phyloP scores from a whole-genome alignment of 2,329 filamentous ascomycete species.

The Sporothrix variecibatus region DNA sequence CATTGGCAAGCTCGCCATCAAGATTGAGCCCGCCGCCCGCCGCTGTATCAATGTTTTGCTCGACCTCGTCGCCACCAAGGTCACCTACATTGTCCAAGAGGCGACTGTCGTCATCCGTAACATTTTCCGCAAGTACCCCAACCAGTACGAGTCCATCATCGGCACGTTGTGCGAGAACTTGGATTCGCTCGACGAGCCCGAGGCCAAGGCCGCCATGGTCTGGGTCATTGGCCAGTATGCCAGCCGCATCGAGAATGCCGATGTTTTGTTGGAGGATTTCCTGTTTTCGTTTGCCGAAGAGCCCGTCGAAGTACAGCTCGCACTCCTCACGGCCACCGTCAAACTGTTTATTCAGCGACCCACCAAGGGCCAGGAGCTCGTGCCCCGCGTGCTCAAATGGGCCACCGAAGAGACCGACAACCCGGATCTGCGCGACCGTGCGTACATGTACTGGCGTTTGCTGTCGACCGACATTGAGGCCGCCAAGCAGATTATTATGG shows the following conservation, averaged over 20 bases:
- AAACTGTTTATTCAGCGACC: slow-evolving; percentile 97
- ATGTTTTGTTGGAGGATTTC: slow-evolving; percentile 91
- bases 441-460: slow-evolving; percentile 99
- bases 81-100: slow-evolving; percentile 98
- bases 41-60: slow-evolving; percentile 91
- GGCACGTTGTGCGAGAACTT: slow-evolving; percentile 93
- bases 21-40: slow-evolving; percentile 91
- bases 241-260: slow-evolving; percentile 94
- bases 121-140: slow-evolving; percentile 98
- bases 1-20: slow-evolving; percentile 97
- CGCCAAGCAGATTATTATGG: slow-evolving; percentile 91
- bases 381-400: slow-evolving; percentile 96
- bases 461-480: slow-evolving; percentile 87
- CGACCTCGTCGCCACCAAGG: slow-evolving; percentile 94
- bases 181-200: slow-evolving; percentile 93
- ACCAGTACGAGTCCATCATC: slow-evolving; percentile 98
- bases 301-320: slow-evolving; percentile 91
- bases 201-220: slow-evolving; percentile 97
- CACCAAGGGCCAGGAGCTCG: slow-evolving; percentile 88
- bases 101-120: slow-evolving; percentile 98
- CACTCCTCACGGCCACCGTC: slow-evolving; percentile 91
- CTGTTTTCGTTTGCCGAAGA: slow-evolving; percentile 92
- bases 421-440: slow-evolving; percentile 89
- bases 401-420: slow-evolving; percentile 99
- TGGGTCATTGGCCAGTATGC: slow-evolving; percentile 99